Percentiles rank a stretch among this genome's conserved stretches.
Conservation (phyloP, 2,329 filamentous ascomycete genomes). For the Didymella exigua region DNA sequence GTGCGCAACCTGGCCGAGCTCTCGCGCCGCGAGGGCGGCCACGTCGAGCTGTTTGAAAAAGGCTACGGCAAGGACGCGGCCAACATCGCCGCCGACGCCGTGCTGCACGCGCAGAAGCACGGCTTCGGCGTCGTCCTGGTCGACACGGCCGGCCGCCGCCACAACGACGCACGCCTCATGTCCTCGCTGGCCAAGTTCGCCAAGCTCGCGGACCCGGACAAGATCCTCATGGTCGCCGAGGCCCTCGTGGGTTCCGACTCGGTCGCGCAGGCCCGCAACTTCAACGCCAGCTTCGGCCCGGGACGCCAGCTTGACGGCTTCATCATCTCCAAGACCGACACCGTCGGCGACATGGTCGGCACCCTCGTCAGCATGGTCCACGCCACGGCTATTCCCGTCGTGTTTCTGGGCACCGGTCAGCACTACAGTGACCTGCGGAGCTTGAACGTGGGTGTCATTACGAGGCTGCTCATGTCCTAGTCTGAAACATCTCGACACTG, state of each 20-base stretch:
- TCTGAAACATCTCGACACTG: constrained; percentile 17
- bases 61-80: constrained; percentile 98
- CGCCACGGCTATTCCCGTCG: constrained; percentile 92
- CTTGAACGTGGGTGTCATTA: constrained; percentile 68
- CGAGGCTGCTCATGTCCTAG: constrained; percentile 64
- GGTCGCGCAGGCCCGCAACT: constrained; percentile 94
- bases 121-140: constrained; percentile 93
- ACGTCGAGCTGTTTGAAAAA: constrained; percentile 92
- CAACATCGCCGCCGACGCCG: constrained; percentile 91
- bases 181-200: constrained; percentile 96
- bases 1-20: constrained; percentile 92
- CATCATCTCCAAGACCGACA: constrained; percentile 98
- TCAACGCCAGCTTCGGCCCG: constrained; percentile 88
- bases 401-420: constrained; percentile 81
- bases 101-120: constrained; percentile 75
- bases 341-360: constrained; percentile 98
- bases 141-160: constrained; percentile 90
- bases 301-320: constrained; percentile 87
- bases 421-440: constrained; percentile 70
- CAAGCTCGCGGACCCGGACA: constrained; percentile 93
- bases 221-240: constrained; percentile 96
- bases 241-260: constrained; percentile 94
- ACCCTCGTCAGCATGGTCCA: constrained; percentile 97
- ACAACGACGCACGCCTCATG: constrained; percentile 97
- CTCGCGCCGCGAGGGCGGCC: constrained; percentile 75